These are phyloP conservation scores for Silene latifolia DNA, from an alignment of 148 eudicot genomes.

Conservation along the genomic window DNA sequence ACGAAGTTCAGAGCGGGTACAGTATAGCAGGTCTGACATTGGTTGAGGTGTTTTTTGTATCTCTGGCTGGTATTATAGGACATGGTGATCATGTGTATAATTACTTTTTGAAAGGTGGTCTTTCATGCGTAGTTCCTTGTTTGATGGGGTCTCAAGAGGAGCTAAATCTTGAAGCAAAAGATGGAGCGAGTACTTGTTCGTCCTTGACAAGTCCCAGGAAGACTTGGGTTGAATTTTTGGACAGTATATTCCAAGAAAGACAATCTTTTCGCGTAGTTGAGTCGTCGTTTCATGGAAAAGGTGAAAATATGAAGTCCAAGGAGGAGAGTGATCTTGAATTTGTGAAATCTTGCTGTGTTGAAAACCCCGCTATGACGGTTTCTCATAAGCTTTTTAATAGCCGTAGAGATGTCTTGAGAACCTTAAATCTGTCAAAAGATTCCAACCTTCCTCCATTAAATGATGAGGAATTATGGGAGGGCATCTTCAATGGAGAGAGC, in stretches of 20 bases:
- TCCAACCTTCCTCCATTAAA: conserved; percentile 71
- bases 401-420: conserved; percentile 50
- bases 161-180: conserved; percentile 23
- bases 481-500: conserved; percentile 38
- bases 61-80: conserved; percentile 75
- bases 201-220: conserved; percentile 37
- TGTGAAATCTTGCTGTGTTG: conserved; percentile 42
- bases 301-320: conserved; percentile 19
- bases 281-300: conserved; percentile 22
- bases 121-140: conserved; percentile 33
- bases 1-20: conserved; percentile 26
- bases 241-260: conserved; percentile 42
- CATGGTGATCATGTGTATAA: conserved; percentile 79
- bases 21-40: conserved; percentile 52
- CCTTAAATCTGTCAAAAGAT: conserved; percentile 53
- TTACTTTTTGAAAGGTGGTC: conserved; percentile 46
- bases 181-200: conserved; percentile 27
- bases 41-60: conserved; percentile 79
- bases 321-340: conserved; percentile 27
- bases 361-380: conserved; percentile 75
- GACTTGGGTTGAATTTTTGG: conserved; percentile 57
- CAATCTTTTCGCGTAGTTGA: conserved; percentile 23
- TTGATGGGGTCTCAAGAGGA: conserved; percentile 24
- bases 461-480: conserved; percentile 67
- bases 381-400: conserved; percentile 50